Evolutionary conservation across 192 early-diverging fungal genomes (phyloP).

Genomic region (Endogone sp.): DNA sequence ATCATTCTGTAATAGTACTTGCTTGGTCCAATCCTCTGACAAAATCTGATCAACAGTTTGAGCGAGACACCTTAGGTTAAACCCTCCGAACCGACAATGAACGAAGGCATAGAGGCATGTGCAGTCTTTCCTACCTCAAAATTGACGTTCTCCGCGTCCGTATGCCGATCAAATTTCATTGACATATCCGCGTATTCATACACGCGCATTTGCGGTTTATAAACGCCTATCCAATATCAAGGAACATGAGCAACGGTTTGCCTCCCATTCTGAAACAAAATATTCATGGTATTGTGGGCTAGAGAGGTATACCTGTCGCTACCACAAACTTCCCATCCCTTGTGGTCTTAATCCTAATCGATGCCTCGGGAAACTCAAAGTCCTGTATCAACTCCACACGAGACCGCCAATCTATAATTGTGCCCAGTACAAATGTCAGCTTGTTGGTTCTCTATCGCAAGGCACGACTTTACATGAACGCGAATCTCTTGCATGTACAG

Average conservation of each 20-base stretch:
- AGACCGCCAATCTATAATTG: conserved; percentile 71
- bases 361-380: conserved; percentile 97
- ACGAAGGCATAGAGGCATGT: neutral
- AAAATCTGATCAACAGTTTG: no score
- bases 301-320: conserved; percentile 93
- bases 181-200: conserved; percentile 89
- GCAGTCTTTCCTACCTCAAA: no score
- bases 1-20: neutral
- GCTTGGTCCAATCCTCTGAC: neutral
- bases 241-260: neutral
- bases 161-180: conserved; percentile 98
- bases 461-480: no score
- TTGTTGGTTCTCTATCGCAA: neutral
- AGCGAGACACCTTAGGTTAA: neutral
- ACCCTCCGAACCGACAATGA: neutral
- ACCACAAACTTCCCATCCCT: conserved; percentile 83
- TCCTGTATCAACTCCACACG: conserved; percentile 97
- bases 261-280: neutral
- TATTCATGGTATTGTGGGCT: neutral
- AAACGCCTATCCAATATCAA: conserved; percentile 53
- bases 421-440: neutral
- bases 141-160: conserved; percentile 88
- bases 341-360: conserved; percentile 77
- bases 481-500: no score
- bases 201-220: conserved; percentile 96